Evolutionary conservation across 441 rosid genomes (phyloP), one percentile per base, ranked within the genome.

Genomic region (Erodium trifolium): DNA sequence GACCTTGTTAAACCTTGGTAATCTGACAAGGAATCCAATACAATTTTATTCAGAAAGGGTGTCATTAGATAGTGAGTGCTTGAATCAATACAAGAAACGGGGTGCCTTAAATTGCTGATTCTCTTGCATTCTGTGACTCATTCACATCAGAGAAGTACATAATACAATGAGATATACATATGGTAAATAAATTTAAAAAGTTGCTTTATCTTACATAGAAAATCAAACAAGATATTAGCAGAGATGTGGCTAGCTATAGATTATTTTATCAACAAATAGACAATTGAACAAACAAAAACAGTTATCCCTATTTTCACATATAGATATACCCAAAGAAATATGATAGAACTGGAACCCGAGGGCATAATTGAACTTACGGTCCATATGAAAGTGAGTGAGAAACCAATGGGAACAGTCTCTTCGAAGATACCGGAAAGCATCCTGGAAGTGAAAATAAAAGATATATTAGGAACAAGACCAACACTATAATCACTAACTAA

Each of bases 351-450:
- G 13, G 65, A 75, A 51, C 18, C 69, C 35, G 73, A 68, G 5
- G 66, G 73, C n/a, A 47, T 12, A 12, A 66, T 19, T 64, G 66
- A 76, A 89, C 99, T 86, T 82, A 93, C 99, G 97, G 74, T 91
- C 99, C 80, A 88, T 89, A 79, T 93, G 97, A 78, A 93, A 93
- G 75, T 91, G 99, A 5, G 99, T 86, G 57, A 93, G 96, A 88
- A 93, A 93, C 99, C 97, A 93, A 71, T 93, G 96, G 75, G 84
- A 79, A 75, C 99, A 91, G 73, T 91, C 92, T 39, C 97, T 88
- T 79, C 88, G 82, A 65, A 93, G 93, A 78, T 86, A 88, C 70
- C 82, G 92, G 87, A 93, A 93, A 77, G 99, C 97, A 77, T 93
- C 98, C 98, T 93, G 95, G 82, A 78, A 63, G 73, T 63, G 8